Evolutionary conservation across 2,329 filamentous ascomycete genomes (phyloP).

Genomic region (Colletotrichum spinosum): DNA sequence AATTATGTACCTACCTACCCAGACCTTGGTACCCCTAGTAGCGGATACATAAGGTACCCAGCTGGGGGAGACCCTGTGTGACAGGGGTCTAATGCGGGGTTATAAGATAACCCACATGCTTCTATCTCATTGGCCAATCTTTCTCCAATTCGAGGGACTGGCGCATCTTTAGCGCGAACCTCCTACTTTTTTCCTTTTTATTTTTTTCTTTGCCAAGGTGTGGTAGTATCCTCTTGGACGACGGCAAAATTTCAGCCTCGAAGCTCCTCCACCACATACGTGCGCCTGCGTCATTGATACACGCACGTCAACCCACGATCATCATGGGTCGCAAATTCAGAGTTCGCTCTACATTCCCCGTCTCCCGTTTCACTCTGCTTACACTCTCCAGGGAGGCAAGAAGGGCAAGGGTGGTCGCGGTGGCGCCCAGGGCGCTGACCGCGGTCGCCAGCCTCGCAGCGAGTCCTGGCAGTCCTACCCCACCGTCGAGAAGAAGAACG

Average conservation of each 20-base stretch:
- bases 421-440: conserved; percentile 20
- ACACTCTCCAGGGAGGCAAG: conserved; percentile 26
- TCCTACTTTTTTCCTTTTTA: conserved; percentile 25
- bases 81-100: conserved; percentile 33
- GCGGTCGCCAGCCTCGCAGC: conserved; percentile 36
- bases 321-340: conserved; percentile 37
- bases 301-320: conserved; percentile 19
- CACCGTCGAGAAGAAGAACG: conserved; percentile 81
- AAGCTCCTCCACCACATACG: conserved; percentile 13
- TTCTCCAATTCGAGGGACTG: conserved; percentile 17
- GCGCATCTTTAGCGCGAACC: conserved; percentile 26
- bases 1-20: no score
- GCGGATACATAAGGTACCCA: conserved; percentile 4
- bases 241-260: conserved; percentile 34
- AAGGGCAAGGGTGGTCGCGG: conserved; percentile 33
- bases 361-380: background rate
- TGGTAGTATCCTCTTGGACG: background rate
- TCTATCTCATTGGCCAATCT: conserved; percentile 25
- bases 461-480: conserved; percentile 54
- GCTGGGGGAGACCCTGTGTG: conserved; percentile 29
- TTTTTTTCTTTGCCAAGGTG: background rate
- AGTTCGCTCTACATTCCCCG: conserved; percentile 1
- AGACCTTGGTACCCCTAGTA: background rate
- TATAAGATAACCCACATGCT: conserved; percentile 10
- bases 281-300: conserved; percentile 15